phyloP scores from a whole-genome alignment of 768 basidiomycete genomes.

The Tylopilus sp. region DNA sequence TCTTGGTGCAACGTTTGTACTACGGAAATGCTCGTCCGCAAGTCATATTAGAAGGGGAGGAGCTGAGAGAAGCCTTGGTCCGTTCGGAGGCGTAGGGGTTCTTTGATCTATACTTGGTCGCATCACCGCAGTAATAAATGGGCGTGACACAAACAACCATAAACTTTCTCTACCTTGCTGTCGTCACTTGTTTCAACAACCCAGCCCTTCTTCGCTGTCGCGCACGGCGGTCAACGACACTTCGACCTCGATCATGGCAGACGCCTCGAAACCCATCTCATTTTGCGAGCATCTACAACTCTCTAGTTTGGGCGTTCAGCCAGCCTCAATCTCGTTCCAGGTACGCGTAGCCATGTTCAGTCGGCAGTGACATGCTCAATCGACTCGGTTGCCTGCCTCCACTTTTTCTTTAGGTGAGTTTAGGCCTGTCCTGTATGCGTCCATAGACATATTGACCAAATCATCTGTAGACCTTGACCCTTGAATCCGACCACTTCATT shows the following conservation, averaged over 20 bases:
- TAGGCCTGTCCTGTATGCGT: background rate
- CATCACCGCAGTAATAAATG: background rate
- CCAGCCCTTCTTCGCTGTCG: conserved; percentile 16
- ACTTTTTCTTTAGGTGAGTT: conserved; percentile 21
- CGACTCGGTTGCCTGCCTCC: background rate
- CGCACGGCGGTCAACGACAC: conserved; percentile 18
- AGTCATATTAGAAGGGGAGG: conserved; percentile 49
- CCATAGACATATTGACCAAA: background rate
- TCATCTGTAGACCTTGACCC: conserved; percentile 71
- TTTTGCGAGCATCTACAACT: conserved; percentile 93
- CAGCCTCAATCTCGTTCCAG: conserved; percentile 96
- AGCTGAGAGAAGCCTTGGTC: conserved; percentile 72
- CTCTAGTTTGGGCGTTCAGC: conserved; percentile 93
- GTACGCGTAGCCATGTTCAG: conserved; percentile 45
- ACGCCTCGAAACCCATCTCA: conserved; percentile 66
- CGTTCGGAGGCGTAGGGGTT: conserved; percentile 53
- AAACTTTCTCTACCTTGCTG: conserved; percentile 27
- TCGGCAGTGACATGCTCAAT: conserved; percentile 15
- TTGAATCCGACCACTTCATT: conserved; percentile 98
- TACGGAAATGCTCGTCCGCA: conserved; percentile 72
- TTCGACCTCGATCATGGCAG: conserved; percentile 24
- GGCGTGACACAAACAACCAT: conserved; percentile 29
- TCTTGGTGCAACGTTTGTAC: conserved; percentile 66
- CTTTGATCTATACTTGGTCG: background rate
- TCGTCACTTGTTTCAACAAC: conserved; percentile 19